phyloP scores from a whole-genome alignment of 306 rosid species.

The Cucumis hystrix region DNA sequence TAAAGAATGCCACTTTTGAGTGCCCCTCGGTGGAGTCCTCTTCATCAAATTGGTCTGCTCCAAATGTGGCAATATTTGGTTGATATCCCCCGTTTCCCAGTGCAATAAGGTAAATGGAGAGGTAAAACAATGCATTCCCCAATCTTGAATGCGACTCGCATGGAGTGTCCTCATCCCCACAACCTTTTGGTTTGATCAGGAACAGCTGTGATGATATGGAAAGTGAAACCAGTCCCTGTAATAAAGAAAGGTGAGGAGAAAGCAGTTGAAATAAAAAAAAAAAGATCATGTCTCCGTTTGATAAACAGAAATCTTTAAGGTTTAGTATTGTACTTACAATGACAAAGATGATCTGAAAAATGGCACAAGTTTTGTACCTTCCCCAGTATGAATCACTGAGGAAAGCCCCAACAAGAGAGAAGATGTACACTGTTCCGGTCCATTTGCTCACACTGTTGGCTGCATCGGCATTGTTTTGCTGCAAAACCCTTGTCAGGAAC shows the following conservation, averaged over 20 bases:
- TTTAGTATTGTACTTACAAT: slow-evolving; percentile 33
- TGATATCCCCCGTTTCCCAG: slow-evolving; percentile 95
- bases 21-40: slow-evolving; percentile 59
- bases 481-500: slow-evolving; percentile 71
- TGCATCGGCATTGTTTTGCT: slow-evolving; percentile 73
- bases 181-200: slow-evolving; percentile 69
- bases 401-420: slow-evolving; percentile 97
- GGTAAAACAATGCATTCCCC: slow-evolving; percentile 63
- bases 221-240: slow-evolving; percentile 61
- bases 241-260: background rate
- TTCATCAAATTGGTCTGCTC: slow-evolving; percentile 95
- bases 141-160: slow-evolving; percentile 52
- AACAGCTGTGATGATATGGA: slow-evolving; percentile 69
- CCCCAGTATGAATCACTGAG: slow-evolving; percentile 97
- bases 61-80: slow-evolving; percentile 85
- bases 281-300: background rate
- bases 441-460: slow-evolving; percentile 94
- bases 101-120: slow-evolving; percentile 83
- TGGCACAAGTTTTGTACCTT: slow-evolving; percentile 76
- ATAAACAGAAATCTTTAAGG: background rate
- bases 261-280: background rate
- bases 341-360: slow-evolving; percentile 79
- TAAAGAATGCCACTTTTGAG: slow-evolving; percentile 79
- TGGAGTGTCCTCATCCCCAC: slow-evolving; percentile 50
- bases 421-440: slow-evolving; percentile 90